phyloP scores from a whole-genome alignment of 2,329 filamentous ascomycete genomes.

The Xylariaceae sp. region DNA sequence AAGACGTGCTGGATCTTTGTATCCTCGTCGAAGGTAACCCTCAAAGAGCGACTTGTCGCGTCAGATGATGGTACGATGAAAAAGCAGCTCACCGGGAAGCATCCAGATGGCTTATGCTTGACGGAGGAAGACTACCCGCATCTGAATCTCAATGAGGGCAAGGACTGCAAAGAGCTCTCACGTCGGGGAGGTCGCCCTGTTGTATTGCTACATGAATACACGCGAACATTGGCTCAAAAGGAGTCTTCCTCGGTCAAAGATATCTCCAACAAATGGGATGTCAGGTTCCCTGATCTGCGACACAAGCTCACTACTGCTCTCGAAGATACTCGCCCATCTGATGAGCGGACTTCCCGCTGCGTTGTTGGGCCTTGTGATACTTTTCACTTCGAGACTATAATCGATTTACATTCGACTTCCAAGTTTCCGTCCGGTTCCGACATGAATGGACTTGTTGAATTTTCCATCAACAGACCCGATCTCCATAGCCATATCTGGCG shows the following conservation, averaged over 20 bases:
- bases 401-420: constrained; percentile 53
- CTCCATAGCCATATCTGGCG: constrained; percentile 55
- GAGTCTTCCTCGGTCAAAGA: constrained; percentile 52
- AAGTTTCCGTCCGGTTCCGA: constrained; percentile 55
- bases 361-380: constrained; percentile 46
- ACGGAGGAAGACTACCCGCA: constrained; percentile 45
- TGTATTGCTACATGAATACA: constrained; percentile 54
- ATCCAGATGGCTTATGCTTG: constrained; percentile 26
- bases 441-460: constrained; percentile 54
- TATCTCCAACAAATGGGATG: constrained; percentile 51
- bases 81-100: constrained; percentile 26
- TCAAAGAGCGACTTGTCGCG: constrained; percentile 41
- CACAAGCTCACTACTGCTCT: constrained; percentile 44
- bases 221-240: constrained; percentile 47
- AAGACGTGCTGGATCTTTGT: constrained; percentile 56
- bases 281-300: constrained; percentile 51
- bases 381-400: constrained; percentile 56
- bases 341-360: constrained; percentile 32
- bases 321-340: constrained; percentile 38
- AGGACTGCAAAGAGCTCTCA: constrained; percentile 43
- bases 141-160: constrained; percentile 49
- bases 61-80: constrained; percentile 27
- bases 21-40: constrained; percentile 46
- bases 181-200: constrained; percentile 43
- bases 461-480: constrained; percentile 49